Percentiles rank a stretch among this genome's conserved stretches.
Evolutionary conservation across 176 grass and related monocot genomes (phyloP).

Genomic region (Urochloa ruziziensis): DNA sequence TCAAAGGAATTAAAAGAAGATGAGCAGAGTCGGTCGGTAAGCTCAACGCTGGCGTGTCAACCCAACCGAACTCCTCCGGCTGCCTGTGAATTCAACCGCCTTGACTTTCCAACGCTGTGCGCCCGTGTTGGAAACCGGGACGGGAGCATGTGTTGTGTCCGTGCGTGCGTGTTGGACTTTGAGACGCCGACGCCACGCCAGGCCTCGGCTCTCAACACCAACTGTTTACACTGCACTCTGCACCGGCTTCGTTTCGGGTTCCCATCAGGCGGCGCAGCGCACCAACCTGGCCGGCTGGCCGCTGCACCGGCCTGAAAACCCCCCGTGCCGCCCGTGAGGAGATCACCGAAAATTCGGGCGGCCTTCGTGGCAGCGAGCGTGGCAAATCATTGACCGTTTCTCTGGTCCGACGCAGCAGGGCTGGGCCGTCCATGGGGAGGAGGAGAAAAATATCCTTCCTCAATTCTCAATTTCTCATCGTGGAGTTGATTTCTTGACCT

Average conservation of each 20-base stretch:
- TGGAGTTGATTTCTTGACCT: slow-evolving; percentile 23
- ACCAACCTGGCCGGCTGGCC: slow-evolving; percentile 1
- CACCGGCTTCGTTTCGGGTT: background rate
- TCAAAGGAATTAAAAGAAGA: background rate
- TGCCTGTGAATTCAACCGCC: slow-evolving; percentile 25
- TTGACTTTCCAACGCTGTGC: background rate
- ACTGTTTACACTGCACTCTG: background rate
- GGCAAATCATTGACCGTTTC: slow-evolving; percentile 10
- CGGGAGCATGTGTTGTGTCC: background rate
- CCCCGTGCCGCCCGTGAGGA: background rate
- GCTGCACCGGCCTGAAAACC: background rate
- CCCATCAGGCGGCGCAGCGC: slow-evolving; percentile 30
- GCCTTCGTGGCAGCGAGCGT: background rate
- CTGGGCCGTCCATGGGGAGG: background rate
- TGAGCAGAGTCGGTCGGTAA: background rate
- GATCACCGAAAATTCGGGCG: background rate
- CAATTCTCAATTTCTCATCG: background rate
- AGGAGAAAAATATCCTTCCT: background rate
- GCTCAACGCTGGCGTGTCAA: slow-evolving; percentile 15
- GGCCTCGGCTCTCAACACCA: background rate
- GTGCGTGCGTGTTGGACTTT: background rate
- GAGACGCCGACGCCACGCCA: background rate
- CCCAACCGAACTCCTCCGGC: background rate
- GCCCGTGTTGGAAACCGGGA: background rate
- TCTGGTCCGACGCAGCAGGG: background rate